Evolutionary conservation across 495 filamentous ascomycete genomes (phyloP).

Genomic region (Cercophora scortea): DNA sequence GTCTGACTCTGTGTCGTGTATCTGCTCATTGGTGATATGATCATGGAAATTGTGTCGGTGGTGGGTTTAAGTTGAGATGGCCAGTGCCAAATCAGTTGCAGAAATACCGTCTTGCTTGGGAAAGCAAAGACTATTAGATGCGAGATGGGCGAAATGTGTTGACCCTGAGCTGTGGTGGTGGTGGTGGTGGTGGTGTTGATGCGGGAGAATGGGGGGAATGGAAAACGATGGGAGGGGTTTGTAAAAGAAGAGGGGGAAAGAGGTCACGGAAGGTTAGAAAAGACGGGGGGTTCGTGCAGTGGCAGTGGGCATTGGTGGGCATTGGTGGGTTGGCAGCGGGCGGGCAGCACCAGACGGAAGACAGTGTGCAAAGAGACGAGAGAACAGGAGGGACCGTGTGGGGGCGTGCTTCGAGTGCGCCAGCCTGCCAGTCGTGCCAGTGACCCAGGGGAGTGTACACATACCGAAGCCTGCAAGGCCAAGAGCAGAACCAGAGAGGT

Average conservation of each 20-base stretch:
- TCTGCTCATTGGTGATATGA: constrained; percentile 52
- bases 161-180: background rate
- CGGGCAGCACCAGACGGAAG: background rate
- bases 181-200: background rate
- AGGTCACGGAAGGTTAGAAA: constrained; percentile 26
- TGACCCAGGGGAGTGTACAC: background rate
- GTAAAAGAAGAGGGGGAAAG: constrained; percentile 20
- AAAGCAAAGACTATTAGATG: constrained; percentile 19
- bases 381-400: constrained; percentile 6
- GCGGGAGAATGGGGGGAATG: constrained; percentile 1
- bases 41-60: constrained; percentile 38
- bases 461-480: background rate
- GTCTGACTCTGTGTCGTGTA: constrained; percentile 37
- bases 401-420: constrained; percentile 4
- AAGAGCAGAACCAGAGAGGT: background rate
- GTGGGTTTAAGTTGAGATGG: constrained; percentile 15
- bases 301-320: constrained; percentile 1
- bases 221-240: constrained; percentile 24
- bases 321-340: background rate
- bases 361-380: constrained; percentile 5
- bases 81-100: constrained; percentile 15
- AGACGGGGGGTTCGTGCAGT: constrained; percentile 18
- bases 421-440: background rate
- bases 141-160: background rate
- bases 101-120: constrained; percentile 15